phyloP scores from a whole-genome alignment of 108 stramenopile species.

The Skeletonema tropicum region DNA sequence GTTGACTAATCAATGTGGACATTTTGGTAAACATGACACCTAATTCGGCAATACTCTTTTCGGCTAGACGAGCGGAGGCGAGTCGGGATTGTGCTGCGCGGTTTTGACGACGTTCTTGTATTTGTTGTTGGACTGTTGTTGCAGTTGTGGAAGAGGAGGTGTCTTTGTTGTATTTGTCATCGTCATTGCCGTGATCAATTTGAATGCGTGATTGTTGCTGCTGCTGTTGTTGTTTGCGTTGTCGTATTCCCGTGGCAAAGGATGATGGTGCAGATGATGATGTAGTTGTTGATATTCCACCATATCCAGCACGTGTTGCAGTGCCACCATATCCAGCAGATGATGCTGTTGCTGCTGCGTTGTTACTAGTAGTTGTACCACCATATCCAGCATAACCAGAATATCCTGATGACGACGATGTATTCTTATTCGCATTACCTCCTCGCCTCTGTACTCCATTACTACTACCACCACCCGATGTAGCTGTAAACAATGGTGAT shows the following conservation, averaged over 20 bases:
- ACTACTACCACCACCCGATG: conserved; percentile 14
- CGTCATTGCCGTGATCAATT: conserved; percentile 35
- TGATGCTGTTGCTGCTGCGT: background rate
- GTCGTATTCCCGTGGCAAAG: conserved; percentile 62
- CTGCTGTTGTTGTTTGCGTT: conserved; percentile 50
- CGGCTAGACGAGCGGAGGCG: conserved; percentile 75
- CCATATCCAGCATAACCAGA: conserved; percentile 41
- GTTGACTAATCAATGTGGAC: conserved; percentile 66
- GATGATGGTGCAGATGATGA: conserved; percentile 26
- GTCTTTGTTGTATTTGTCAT: conserved; percentile 51
- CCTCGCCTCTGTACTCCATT: background rate
- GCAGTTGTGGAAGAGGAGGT: conserved; percentile 27
- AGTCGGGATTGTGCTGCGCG: conserved; percentile 74
- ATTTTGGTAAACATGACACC: conserved; percentile 83
- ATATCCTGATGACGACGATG: conserved; percentile 5
- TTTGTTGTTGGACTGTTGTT: conserved; percentile 56
- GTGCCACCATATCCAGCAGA: no score
- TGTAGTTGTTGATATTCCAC: conserved; percentile 4
- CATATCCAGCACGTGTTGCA: conserved; percentile 7
- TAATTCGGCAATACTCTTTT: conserved; percentile 70
- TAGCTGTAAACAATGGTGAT: conserved; percentile 51
- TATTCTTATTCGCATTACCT: background rate
- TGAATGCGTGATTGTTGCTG: conserved; percentile 11
- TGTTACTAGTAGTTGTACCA: background rate
- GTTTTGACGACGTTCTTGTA: conserved; percentile 66